Conservation (phyloP, 257 asterid genomes). For the Solanum chilense region DNA sequence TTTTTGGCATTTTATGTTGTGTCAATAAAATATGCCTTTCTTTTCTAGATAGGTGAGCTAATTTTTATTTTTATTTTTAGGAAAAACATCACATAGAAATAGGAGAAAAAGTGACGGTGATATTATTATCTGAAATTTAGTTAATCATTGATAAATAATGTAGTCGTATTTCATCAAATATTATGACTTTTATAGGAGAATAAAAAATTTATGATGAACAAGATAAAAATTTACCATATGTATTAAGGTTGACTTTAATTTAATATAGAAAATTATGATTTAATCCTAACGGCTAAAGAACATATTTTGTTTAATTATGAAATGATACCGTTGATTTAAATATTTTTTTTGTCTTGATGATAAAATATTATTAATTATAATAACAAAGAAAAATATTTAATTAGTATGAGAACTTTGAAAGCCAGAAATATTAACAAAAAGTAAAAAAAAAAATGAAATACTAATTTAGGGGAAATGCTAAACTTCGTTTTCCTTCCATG, state of each 20-base stretch:
- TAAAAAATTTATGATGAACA: neutral
- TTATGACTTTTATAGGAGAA: neutral
- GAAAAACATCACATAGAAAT: neutral
- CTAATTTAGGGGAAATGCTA: neutral
- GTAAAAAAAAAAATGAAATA: neutral
- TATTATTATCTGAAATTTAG: neutral
- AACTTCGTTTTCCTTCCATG: neutral
- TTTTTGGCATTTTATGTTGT: neutral
- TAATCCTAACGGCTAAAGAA: neutral
- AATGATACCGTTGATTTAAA: neutral
- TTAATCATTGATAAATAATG: neutral
- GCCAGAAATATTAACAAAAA: neutral
- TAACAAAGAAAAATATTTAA: too few species aligned
- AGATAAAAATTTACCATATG: neutral
- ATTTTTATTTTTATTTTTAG: neutral
- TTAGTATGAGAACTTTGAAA: neutral
- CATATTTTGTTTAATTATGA: too few species aligned
- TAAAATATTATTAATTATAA: too few species aligned
- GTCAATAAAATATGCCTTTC: neutral
- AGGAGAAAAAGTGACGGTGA: neutral
- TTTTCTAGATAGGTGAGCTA: neutral
- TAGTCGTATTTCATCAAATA: neutral
- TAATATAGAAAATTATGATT: neutral
- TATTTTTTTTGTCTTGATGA: neutral
- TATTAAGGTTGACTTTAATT: neutral